Conservation (phyloP, 805 yeast genomes). For the Wickerhamomyces bovis region DNA sequence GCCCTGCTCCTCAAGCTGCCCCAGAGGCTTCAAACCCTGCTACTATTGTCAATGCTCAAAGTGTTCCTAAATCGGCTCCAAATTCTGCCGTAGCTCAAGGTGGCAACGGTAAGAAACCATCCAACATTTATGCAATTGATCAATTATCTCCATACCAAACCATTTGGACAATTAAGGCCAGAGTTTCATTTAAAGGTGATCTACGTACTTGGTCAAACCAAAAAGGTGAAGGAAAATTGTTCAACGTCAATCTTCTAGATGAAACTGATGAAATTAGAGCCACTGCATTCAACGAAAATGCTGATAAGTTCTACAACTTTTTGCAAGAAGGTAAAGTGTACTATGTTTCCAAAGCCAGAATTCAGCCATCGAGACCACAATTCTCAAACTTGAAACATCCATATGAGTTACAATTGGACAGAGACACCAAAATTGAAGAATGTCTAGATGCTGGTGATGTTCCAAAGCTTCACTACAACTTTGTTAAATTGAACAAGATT, state of each 20-base stretch:
- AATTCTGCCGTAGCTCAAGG: neutral
- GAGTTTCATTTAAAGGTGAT: conserved; percentile 84
- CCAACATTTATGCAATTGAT: conserved; percentile 66
- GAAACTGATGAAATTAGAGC: conserved; percentile 96
- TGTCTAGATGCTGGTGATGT: conserved; percentile 58
- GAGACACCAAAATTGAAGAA: conserved; percentile 70
- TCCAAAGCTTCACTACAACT: conserved; percentile 75
- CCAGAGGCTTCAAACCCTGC: conserved; percentile 2
- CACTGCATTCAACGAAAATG: conserved; percentile 86
- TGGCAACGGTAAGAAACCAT: conserved; percentile 24
- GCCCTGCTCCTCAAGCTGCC: conserved; percentile 16
- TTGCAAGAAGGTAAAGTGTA: conserved; percentile 88
- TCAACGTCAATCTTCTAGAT: conserved; percentile 82
- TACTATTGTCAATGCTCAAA: conserved; percentile 4
- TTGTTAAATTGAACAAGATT: conserved; percentile 61
- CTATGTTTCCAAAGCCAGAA: conserved; percentile 73
- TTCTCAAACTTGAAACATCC: conserved; percentile 82
- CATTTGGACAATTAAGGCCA: conserved; percentile 88
- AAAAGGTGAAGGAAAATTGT: conserved; percentile 84
- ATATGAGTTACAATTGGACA: conserved; percentile 78
- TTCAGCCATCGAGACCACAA: conserved; percentile 79
- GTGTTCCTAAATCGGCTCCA: conserved; percentile 10
- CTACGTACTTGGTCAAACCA: conserved; percentile 83
- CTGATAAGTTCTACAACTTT: conserved; percentile 68
- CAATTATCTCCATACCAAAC: conserved; percentile 87